phyloP scores from a whole-genome alignment of 2,329 filamentous ascomycete genomes.

The Penicillium sp. region DNA sequence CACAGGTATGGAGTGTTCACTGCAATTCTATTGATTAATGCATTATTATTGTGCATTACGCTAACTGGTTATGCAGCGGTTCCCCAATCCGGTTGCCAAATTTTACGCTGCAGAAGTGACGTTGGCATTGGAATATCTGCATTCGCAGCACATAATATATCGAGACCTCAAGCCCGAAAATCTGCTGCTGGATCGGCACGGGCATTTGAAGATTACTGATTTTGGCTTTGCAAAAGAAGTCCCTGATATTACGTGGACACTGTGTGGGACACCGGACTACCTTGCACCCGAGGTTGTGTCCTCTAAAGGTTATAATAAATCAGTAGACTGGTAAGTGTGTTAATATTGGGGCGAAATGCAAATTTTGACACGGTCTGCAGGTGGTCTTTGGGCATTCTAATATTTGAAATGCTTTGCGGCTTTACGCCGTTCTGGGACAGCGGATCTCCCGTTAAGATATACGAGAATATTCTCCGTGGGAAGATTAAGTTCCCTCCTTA shows the following conservation, averaged over 20 bases:
- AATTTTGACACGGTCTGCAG: constrained; percentile 43
- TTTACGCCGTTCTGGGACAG: constrained; percentile 99
- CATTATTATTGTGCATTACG: background rate
- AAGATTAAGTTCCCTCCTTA: constrained; percentile 96
- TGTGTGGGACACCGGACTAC: constrained; percentile 97
- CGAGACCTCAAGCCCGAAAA: constrained; percentile 96
- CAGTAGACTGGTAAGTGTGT: constrained; percentile 83
- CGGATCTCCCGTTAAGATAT: constrained; percentile 97
- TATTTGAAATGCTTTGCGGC: constrained; percentile 99
- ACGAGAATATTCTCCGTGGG: constrained; percentile 96
- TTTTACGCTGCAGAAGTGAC: constrained; percentile 99
- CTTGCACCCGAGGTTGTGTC: constrained; percentile 97
- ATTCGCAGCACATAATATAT: constrained; percentile 95
- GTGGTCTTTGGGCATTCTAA: constrained; percentile 97
- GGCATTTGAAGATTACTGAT: constrained; percentile 94
- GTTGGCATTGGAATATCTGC: constrained; percentile 89
- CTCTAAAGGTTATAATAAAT: constrained; percentile 99
- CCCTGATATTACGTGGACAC: constrained; percentile 97
- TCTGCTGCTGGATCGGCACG: constrained; percentile 83
- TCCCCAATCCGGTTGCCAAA: constrained; percentile 97
- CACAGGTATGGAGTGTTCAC: constrained; percentile 59
- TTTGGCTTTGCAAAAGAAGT: constrained; percentile 99
- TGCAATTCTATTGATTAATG: background rate
- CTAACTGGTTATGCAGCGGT: constrained; percentile 60
- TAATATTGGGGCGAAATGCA: background rate